Base-by-base conservation (phyloP, 805 yeast genomes). In the Tetrapisispora iriomotensis region DNA sequence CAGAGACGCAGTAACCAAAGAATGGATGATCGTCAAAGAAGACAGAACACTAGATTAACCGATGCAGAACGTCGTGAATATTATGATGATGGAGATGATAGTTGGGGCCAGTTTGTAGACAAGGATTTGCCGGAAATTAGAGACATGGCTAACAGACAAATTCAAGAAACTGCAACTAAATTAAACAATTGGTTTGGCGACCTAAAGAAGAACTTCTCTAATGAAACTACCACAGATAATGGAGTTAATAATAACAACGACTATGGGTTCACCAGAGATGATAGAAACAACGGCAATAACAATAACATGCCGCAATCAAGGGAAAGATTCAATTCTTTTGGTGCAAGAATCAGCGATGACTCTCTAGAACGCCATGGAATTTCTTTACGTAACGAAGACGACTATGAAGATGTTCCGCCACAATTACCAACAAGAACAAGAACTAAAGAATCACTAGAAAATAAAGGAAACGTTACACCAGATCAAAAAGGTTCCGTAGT, bases 111-210 rank as follows among this genome's bases (percentile, higher is more conserved):
- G 46, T 74, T 78, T 48, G 76, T 71, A 25, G 74, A 70, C 29
- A 67, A 67, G 39, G 82, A 75, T 40, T 47, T 71, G 22, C 75
- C 75, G 7, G 80, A 74, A 49, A 65, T 83, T 48, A 77, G 74
- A 53, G 82, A 80, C 41, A 73, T 77, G 37, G 71, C 88, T 38
- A 68, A 74, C 31, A 79, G 79, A 53, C 86, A 90, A 17, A 69
- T 87, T 34, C 87, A 81, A 51, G 95, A 85, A 50, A 86, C 95
- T 1, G 75, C 79, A 40, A 68, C 73, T 34, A 79, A 81, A 40
- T 75, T 87, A 42, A 79, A 82, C 45, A 72, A 77, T 13, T 87
- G 95, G 95, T 75, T 84, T 36, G 74, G 74, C 44, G 83, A 78
- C 13, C 54, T 84, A 31, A 48, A 45, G 24, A 56, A 49, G 30